A percentile compares a stretch with the other conserved stretches of the same genome.
These are phyloP conservation scores for Kurtzmaniella quercitrusa DNA, from an alignment of 1,139 yeast species.

Conservation along the genomic window DNA sequence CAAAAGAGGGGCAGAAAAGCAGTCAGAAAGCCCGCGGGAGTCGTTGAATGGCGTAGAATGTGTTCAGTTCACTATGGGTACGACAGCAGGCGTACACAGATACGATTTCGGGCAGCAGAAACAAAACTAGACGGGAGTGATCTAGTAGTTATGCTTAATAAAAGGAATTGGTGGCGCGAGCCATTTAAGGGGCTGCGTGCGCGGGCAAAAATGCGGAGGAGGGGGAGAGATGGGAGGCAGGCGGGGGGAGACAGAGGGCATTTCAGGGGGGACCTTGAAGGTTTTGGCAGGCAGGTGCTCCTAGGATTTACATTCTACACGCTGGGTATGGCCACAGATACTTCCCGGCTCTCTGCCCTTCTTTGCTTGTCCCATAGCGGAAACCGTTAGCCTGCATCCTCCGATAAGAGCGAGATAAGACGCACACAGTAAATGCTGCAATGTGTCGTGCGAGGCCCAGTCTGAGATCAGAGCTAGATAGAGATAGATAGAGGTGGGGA, in stretches of 20 bases:
- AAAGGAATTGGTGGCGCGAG: not conserved
- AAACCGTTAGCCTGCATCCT: no score
- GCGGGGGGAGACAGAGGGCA: no score
- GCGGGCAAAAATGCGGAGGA: not conserved
- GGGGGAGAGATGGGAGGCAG: not conserved
- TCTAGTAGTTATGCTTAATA: not conserved
- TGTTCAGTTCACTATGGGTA: no score
- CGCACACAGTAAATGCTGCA: not conserved
- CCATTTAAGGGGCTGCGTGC: not conserved
- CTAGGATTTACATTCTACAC: no score
- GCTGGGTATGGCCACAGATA: no score
- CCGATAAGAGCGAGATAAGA: not conserved
- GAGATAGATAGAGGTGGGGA: no score
- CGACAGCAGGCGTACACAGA: not conserved
- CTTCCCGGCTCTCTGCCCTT: no score
- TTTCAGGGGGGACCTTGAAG: no score
- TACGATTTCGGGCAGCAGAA: not conserved
- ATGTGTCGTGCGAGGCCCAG: not conserved
- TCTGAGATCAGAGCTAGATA: not conserved
- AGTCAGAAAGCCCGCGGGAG: not conserved
- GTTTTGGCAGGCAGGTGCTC: no score
- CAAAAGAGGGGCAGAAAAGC: not conserved
- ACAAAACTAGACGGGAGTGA: not conserved
- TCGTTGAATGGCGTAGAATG: not conserved
- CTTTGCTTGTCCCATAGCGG: no score